A percentile compares a stretch with the other conserved stretches of the same genome.
Evolutionary conservation across 805 yeast genomes (phyloP).

Genomic region (Schizosaccharomyces osmophilus): DNA sequence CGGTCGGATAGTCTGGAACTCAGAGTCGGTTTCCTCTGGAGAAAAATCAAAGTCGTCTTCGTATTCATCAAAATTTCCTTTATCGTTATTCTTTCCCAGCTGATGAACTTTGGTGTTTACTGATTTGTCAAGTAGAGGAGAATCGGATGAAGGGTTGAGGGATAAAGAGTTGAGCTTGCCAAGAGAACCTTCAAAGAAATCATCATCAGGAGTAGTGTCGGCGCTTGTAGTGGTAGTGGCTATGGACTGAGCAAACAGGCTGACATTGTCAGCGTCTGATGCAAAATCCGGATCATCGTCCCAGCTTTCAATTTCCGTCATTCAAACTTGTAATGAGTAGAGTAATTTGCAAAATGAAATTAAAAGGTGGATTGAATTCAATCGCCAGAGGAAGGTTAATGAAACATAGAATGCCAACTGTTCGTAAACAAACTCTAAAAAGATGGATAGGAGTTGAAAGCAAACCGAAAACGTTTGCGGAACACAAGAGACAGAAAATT

Average conservation of each 20-base stretch:
- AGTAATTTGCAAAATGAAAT: neutral
- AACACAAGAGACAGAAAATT: too few relatives aligned
- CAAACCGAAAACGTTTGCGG: too few relatives aligned
- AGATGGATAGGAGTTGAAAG: too few relatives aligned
- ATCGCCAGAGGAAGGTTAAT: too few relatives aligned
- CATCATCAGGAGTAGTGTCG: neutral
- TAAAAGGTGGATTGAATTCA: too few relatives aligned
- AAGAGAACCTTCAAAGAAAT: neutral
- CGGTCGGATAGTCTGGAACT: too few relatives aligned
- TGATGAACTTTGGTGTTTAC: neutral
- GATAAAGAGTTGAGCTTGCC: neutral
- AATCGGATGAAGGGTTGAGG: neutral
- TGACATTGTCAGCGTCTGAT: neutral
- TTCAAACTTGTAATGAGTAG: neutral
- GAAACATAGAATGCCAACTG: too few relatives aligned
- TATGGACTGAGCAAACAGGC: constrained; percentile 1
- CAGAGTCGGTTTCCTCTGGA: too few relatives aligned
- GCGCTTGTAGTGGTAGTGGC: neutral
- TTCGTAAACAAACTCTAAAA: too few relatives aligned
- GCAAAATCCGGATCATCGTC: constrained; percentile 1
- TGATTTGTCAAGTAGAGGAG: neutral
- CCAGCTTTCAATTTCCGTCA: neutral
- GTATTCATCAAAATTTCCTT: too few relatives aligned
- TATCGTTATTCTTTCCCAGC: neutral
- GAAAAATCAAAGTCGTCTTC: too few relatives aligned